These are phyloP conservation scores for Volvox reticuliferus DNA, from an alignment of 139 green algal species.

Conservation along the genomic window DNA sequence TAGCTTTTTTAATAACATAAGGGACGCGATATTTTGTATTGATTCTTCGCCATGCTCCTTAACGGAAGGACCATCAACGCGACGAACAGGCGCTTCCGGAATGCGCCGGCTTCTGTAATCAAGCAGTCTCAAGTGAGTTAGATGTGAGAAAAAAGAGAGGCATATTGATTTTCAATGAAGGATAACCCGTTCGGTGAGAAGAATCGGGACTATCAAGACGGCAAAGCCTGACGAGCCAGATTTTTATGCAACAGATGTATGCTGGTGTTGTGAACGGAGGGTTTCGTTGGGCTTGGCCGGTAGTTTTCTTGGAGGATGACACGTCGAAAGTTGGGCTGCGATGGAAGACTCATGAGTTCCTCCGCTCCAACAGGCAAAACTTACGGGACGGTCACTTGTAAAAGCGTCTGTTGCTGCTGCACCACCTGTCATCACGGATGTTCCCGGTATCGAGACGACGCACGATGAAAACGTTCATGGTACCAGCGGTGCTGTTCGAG, in stretches of 20 bases:
- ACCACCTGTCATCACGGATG: background rate
- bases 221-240: background rate
- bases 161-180: background rate
- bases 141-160: background rate
- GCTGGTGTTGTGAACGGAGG: background rate
- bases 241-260: background rate
- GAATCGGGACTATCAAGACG: background rate
- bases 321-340: background rate
- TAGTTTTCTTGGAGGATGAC: background rate
- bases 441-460: constrained; percentile 17
- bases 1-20: background rate
- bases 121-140: background rate
- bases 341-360: background rate
- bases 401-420: background rate
- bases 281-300: background rate
- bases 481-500: background rate
- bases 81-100: background rate
- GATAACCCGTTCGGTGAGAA: background rate
- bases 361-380: background rate
- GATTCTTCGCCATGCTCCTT: background rate
- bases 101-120: background rate
- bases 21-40: background rate
- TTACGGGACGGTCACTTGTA: background rate
- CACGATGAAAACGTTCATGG: constrained; percentile 31
- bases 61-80: background rate